These are phyloP conservation scores for Adansonia rubrostipa DNA, from an alignment of 441 rosid genomes.

Conservation along the genomic window DNA sequence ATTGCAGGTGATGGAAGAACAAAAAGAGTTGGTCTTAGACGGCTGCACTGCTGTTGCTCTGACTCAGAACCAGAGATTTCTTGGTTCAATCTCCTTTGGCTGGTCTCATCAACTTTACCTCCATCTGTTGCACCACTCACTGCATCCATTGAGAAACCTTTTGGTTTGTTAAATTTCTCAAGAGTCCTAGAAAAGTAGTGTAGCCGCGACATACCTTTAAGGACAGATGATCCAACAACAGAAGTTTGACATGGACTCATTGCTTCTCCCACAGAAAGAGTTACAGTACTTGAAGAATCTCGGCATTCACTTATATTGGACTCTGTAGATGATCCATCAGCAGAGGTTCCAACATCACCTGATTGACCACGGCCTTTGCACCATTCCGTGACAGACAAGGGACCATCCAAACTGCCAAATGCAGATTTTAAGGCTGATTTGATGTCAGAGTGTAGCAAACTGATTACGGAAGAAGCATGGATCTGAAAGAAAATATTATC, in stretches of 20 bases:
- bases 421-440: slow-evolving; percentile 92
- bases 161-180: slow-evolving; percentile 30
- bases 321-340: slow-evolving; percentile 82
- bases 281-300: slow-evolving; percentile 57
- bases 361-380: slow-evolving; percentile 87
- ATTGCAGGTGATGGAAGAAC: slow-evolving; percentile 95
- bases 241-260: slow-evolving; percentile 66
- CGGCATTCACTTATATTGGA: slow-evolving; percentile 75
- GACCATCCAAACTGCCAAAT: slow-evolving; percentile 88
- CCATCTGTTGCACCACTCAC: slow-evolving; percentile 62
- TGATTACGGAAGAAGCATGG: slow-evolving; percentile 80
- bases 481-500: slow-evolving; percentile 58
- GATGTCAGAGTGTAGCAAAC: slow-evolving; percentile 91
- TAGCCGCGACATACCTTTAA: slow-evolving; percentile 47
- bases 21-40: slow-evolving; percentile 76
- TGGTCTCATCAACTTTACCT: slow-evolving; percentile 68
- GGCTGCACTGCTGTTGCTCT: slow-evolving; percentile 52
- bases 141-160: slow-evolving; percentile 34
- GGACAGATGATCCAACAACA: slow-evolving; percentile 60
- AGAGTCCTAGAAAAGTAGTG: slow-evolving; percentile 24
- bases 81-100: slow-evolving; percentile 70
- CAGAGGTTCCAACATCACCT: slow-evolving; percentile 55
- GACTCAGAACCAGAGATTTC: slow-evolving; percentile 74
- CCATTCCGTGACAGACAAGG: slow-evolving; percentile 92
- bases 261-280: slow-evolving; percentile 61